phyloP scores from a whole-genome alignment of 345 rosid genomes.

The Citrus sinensis region DNA sequence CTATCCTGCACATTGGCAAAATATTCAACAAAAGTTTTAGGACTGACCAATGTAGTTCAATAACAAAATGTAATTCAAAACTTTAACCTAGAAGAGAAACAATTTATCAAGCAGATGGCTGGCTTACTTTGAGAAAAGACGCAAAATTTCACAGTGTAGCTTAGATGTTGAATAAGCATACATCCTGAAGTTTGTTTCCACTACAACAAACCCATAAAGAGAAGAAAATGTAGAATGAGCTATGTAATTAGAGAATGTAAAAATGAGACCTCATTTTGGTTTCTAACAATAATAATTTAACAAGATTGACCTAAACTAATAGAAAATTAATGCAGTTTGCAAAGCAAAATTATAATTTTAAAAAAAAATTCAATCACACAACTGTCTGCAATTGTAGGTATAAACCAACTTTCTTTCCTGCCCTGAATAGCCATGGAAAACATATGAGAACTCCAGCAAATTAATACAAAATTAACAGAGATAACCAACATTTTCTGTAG shows the following conservation, averaged over 20 bases:
- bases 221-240: conserved; percentile 7
- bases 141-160: conserved; percentile 41
- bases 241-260: background rate
- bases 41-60: no score
- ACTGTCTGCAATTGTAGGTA: no score
- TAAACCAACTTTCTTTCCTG: no score
- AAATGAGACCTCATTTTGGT: background rate
- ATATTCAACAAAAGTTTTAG: no score
- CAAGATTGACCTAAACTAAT: background rate
- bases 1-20: no score
- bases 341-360: no score
- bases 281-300: background rate
- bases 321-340: background rate
- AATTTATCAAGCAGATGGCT: no score
- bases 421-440: no score
- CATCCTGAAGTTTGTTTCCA: conserved; percentile 92
- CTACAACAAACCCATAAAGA: conserved; percentile 75
- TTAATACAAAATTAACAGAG: background rate
- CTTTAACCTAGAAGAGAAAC: no score
- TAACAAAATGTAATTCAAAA: no score
- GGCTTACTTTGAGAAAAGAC: conserved; percentile 78
- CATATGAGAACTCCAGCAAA: conserved; percentile 2
- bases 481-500: background rate
- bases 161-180: no score
- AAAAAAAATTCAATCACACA: no score